These are phyloP conservation scores for Polytrichum commune DNA, from an alignment of 225 moss, liverwort and hornwort species.

Conservation along the genomic window DNA sequence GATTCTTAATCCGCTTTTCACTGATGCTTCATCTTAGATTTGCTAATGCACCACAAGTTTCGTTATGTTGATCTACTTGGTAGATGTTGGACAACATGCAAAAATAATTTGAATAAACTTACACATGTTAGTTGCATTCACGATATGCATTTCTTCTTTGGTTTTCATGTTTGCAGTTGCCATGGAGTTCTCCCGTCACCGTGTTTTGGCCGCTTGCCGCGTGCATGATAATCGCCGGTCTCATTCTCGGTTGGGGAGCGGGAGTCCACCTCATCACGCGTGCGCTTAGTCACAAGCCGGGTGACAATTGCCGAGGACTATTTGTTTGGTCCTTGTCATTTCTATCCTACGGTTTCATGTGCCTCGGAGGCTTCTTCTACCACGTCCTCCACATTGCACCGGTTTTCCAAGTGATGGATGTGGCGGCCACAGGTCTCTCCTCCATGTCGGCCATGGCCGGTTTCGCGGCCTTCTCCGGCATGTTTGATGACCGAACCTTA, in stretches of 20 bases:
- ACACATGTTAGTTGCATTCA: not conserved
- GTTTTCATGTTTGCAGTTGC: constrained; percentile 23
- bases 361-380: constrained; percentile 43
- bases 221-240: constrained; percentile 11
- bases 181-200: constrained; percentile 12
- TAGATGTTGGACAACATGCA: not conserved
- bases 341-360: constrained; percentile 56
- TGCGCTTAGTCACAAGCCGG: constrained; percentile 13
- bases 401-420: constrained; percentile 40
- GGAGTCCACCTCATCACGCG: constrained; percentile 21
- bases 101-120: not conserved
- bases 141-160: not conserved
- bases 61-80: not conserved
- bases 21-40: not conserved
- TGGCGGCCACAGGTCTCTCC: constrained; percentile 47
- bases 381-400: constrained; percentile 40
- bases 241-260: not conserved
- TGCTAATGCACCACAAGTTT: not conserved
- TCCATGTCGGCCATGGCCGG: constrained; percentile 37
- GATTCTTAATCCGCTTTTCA: not conserved
- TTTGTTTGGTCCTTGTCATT: constrained; percentile 46
- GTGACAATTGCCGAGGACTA: constrained; percentile 30
- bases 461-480: constrained; percentile 23
- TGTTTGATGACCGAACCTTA: constrained; percentile 35
- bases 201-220: constrained; percentile 34